phyloP scores from a whole-genome alignment of 179 eudicot species.

The Camellia oleifera region DNA sequence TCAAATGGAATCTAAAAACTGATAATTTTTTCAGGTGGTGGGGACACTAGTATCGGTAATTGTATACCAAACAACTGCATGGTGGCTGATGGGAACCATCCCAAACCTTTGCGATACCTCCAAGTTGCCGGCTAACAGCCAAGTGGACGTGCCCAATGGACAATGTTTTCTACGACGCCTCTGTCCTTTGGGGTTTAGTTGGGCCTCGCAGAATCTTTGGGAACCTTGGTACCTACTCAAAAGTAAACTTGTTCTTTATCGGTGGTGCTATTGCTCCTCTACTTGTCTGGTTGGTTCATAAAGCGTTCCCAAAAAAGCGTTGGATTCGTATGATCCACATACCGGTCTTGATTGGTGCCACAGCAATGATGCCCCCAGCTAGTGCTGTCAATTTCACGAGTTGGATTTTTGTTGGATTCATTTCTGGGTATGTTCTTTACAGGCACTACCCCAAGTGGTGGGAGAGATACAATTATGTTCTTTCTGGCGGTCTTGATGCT shows the following conservation, averaged over 20 bases:
- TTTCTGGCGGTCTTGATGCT: slow-evolving; percentile 80
- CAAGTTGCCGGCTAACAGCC: slow-evolving; percentile 32
- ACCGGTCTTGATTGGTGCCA: slow-evolving; percentile 35
- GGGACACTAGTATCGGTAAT: slow-evolving; percentile 38
- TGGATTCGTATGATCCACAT: slow-evolving; percentile 43
- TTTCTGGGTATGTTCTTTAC: slow-evolving; percentile 32
- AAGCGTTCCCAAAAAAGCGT: slow-evolving; percentile 22
- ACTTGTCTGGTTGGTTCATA: slow-evolving; percentile 29
- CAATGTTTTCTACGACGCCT: slow-evolving; percentile 36
- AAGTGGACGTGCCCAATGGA: slow-evolving; percentile 46
- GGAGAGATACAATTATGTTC: slow-evolving; percentile 63
- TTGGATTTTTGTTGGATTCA: slow-evolving; percentile 31
- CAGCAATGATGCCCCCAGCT: slow-evolving; percentile 47
- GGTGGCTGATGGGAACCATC: slow-evolving; percentile 39
- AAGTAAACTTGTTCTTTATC: slow-evolving; percentile 30
- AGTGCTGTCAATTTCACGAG: slow-evolving; percentile 35
- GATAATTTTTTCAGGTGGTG: slow-evolving; percentile 26
- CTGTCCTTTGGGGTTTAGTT: slow-evolving; percentile 48
- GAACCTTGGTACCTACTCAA: slow-evolving; percentile 28
- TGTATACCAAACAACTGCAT: slow-evolving; percentile 33
- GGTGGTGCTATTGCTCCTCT: slow-evolving; percentile 39
- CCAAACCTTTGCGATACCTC: slow-evolving; percentile 36
- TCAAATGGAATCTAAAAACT: not conserved
- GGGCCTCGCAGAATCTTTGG: slow-evolving; percentile 45
- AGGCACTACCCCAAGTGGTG: slow-evolving; percentile 42